Evolutionary conservation across 2,329 filamentous ascomycete species (phyloP).

Genomic region (Curvularia sp.): DNA sequence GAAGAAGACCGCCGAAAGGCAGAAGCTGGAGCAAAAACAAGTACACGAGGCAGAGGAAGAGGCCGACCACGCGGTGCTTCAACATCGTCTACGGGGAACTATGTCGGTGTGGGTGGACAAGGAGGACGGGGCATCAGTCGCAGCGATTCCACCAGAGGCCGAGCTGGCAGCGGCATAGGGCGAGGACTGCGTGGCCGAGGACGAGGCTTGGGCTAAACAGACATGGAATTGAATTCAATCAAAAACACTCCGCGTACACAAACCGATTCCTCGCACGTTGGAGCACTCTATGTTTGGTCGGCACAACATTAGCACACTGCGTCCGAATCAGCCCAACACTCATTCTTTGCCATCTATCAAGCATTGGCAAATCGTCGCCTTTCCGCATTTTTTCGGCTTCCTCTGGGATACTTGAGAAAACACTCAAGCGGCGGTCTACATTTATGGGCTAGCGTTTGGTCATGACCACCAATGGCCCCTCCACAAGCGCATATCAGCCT

Average conservation of each 20-base stretch:
- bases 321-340: not conserved
- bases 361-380: not conserved
- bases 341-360: not conserved
- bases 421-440: not conserved
- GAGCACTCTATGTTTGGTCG: not conserved
- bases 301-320: not conserved
- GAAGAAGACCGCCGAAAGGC: slow-evolving; percentile 62
- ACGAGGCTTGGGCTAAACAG: slow-evolving; percentile 35
- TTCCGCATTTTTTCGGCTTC: not conserved
- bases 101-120: slow-evolving; percentile 55
- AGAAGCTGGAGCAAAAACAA: slow-evolving; percentile 61
- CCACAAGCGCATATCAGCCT: not conserved
- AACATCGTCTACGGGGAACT: slow-evolving; percentile 46
- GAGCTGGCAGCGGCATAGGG: slow-evolving; percentile 55
- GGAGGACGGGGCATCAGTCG: slow-evolving; percentile 58
- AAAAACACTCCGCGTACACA: not conserved
- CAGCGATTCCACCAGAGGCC: slow-evolving; percentile 54
- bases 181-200: slow-evolving; percentile 49
- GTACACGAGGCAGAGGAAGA: slow-evolving; percentile 47
- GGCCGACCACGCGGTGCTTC: slow-evolving; percentile 45
- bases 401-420: not conserved
- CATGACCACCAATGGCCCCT: not conserved
- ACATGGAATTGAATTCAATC: not conserved
- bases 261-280: not conserved
- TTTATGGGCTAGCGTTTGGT: not conserved